Conservation (phyloP, 108 stramenopile genomes). For the Skeletonema potamos region DNA sequence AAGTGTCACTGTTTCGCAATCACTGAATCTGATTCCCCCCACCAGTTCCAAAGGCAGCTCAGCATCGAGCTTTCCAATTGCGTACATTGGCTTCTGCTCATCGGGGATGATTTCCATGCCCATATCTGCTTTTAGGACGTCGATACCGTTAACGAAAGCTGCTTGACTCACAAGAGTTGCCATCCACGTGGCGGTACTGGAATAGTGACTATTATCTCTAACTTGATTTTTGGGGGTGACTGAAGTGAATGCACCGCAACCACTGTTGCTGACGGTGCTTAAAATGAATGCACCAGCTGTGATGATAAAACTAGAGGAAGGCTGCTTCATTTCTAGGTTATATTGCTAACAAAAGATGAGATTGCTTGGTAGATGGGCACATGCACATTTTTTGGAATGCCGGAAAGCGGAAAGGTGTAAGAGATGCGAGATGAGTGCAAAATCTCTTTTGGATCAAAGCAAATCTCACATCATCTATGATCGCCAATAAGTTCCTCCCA, state of each 20-base stretch:
- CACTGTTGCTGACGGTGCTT: not conserved
- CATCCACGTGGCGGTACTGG: not conserved
- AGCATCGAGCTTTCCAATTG: constrained; percentile 38
- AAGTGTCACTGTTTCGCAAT: constrained; percentile 35
- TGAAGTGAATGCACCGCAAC: constrained; percentile 9
- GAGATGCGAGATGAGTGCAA: too few relatives aligned
- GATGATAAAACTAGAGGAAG: not conserved
- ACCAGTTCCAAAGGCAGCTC: constrained; percentile 29
- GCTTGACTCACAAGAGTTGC: constrained; percentile 10
- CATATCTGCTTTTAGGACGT: constrained; percentile 33
- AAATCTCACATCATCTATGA: too few relatives aligned
- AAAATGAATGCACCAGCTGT: not conserved
- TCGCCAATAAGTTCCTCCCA: too few relatives aligned
- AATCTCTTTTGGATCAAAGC: too few relatives aligned
- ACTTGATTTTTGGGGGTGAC: not conserved
- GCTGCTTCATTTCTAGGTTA: not conserved
- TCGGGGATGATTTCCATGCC: constrained; percentile 32
- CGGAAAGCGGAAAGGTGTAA: too few relatives aligned
- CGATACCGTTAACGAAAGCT: constrained; percentile 26
- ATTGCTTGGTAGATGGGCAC: too few relatives aligned
- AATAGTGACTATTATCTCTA: too few relatives aligned
- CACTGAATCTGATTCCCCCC: constrained; percentile 31
- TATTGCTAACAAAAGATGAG: too few relatives aligned
- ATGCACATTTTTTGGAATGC: too few relatives aligned
- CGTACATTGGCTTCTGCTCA: constrained; percentile 32